Percentiles rank a stretch among this genome's conserved stretches.
Evolutionary conservation across 169 alveolate species (phyloP).

Genomic region (Besnoitia besnoiti): DNA sequence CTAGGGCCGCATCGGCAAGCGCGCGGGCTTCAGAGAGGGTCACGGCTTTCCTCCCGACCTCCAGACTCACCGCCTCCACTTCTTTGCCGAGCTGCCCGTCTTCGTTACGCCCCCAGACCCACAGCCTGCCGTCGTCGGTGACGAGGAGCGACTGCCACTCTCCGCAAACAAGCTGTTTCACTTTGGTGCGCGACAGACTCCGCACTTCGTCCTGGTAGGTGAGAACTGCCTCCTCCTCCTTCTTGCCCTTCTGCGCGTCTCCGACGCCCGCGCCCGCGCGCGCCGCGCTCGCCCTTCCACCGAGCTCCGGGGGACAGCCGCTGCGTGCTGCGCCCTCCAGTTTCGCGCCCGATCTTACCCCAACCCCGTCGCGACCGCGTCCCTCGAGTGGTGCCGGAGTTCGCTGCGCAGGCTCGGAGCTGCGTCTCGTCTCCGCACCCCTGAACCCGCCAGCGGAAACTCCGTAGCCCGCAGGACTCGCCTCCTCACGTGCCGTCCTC

Average conservation of each 20-base stretch:
- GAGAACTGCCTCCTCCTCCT: background rate
- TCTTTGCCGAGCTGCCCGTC: conserved; percentile 24
- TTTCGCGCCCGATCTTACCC: too few relatives aligned
- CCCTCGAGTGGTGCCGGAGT: too few relatives aligned
- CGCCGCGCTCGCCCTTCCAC: background rate
- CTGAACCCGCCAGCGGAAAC: background rate
- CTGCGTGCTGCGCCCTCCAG: too few relatives aligned
- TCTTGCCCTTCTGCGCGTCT: background rate
- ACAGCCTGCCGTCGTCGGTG: conserved; percentile 4
- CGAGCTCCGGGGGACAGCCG: too few relatives aligned
- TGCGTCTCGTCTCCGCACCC: background rate
- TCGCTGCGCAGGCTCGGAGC: background rate
- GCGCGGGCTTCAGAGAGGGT: too few relatives aligned
- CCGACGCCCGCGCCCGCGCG: background rate
- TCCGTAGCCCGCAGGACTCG: too few relatives aligned
- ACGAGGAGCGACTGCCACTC: conserved; percentile 1
- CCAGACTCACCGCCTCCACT: background rate
- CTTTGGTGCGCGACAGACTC: background rate
- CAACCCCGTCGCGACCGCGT: too few relatives aligned
- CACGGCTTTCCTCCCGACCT: too few relatives aligned
- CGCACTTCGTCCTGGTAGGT: background rate
- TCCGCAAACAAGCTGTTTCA: background rate
- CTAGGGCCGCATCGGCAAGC: too few relatives aligned
- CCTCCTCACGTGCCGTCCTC: background rate
- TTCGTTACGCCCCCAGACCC: background rate